Evolutionary conservation across 257 asterid species (phyloP), one percentile per base, ranked within the genome.

Genomic region (Coffea canephora): DNA sequence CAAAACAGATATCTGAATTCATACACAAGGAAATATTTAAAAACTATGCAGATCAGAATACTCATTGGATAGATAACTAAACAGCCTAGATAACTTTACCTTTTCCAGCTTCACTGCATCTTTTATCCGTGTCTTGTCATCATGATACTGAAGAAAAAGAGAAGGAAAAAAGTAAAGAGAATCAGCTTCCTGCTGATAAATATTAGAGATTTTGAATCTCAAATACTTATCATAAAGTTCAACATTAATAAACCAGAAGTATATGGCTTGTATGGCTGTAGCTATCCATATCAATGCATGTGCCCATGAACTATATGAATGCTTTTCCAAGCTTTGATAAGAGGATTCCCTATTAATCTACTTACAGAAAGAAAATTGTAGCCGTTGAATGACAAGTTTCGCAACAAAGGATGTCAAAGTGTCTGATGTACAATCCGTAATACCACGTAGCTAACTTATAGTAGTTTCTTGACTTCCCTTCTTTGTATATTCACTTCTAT

Each of bases 31-130:
- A 80, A 49, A 68, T 23, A 18, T 25, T 19, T 25, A 19, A 69
- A 46, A 69, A 73, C 70, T 45, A 43, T 49, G 66, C 43, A 81
- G 74, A 54, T 46, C 54, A 31, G 50, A 61, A 18, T 12, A 21
- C 62, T 55, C n/a, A 16, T 55, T 69, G 75, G 57, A 39, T 36
- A 11, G 49, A 80, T 55, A 81, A 71, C 67, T 34, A 61, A 14
- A 77, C 71, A 73, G 70, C 73, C 73, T 52, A 73, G 23, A 74
- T 27, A 43, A 65, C 43, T 80, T 64, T 80, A 89, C 99, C 95
- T 92, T 89, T 82, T 90, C 97, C 78, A 83, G 88, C 90, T 95
- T 95, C 85, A 95, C 55, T 43, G 75, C 87, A 80, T 95, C 97
- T 91, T 95, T 95, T 80, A 95, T 77, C 43, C 73, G 89, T 46